Base-by-base conservation (phyloP, 768 basidiomycete genomes). In the Termitomyces titanicus region DNA sequence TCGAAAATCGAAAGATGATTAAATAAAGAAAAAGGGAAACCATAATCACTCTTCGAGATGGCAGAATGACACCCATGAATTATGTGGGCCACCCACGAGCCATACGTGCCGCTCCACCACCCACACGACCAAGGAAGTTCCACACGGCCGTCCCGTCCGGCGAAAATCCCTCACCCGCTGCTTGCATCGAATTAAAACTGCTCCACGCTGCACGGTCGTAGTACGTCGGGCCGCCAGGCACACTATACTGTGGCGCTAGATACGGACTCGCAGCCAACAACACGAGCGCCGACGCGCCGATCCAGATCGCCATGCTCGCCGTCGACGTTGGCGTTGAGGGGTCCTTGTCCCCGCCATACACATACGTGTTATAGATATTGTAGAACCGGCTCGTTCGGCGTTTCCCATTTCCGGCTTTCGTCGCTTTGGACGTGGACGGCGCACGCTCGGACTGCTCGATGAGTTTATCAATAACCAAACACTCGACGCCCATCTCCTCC, bases 331-430 rank as follows among this genome's bases (percentile, higher is more conserved):
- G 54, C 3, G 62, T 68, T 17, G 66, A 64, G 3, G 27, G 13
- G 13, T 22, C 74, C 51, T 76, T 73, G 59, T 79, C 65, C 3
- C 29, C 29, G 15, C 74, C 76, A 59, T 79, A 81, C 33, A 82
- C 74, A 51, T 81, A 81, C 8, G 89, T 92, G 69, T 92, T 92
- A 69, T 92, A 91, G 65, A 92, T 89, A 69, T 91, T 92, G 73
- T 89, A 92, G 67, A 92, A 91, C 47, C 84, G 77, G 47, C 76
- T 77, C 45, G 74, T 72, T 12, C 77, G 72, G 15, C 70, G 63
- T 54, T 57, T 58, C 27, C 53, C 51, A 24, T 48, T 33, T 51
- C n/a, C n/a, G n/a, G n/a, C n/a, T n/a, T 64, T 68, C 51, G 60
- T 63, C 20, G 61, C 62, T 29, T 63, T 63, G 38, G 60, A 53